Evolutionary conservation across 2,329 filamentous ascomycete species (phyloP).

Genomic region (Pyricularia sp.): DNA sequence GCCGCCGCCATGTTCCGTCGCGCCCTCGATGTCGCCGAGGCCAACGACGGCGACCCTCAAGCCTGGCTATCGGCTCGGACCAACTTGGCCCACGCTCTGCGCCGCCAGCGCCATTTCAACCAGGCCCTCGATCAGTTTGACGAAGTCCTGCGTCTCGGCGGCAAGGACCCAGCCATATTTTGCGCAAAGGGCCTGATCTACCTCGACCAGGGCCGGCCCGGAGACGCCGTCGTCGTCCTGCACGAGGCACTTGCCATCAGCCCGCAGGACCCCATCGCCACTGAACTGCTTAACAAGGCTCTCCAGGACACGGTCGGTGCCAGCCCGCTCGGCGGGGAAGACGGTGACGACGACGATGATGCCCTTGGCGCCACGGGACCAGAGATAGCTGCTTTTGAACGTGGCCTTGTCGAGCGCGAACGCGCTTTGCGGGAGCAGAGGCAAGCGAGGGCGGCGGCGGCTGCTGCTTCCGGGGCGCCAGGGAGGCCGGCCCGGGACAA

Average conservation of each 20-base stretch:
- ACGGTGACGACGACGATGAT: constrained; percentile 33
- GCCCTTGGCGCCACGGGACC: background rate
- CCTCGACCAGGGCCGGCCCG: constrained; percentile 64
- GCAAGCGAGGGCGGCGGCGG: constrained; percentile 14
- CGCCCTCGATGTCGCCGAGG: constrained; percentile 67
- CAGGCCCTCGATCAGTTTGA: constrained; percentile 76
- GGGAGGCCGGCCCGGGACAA: constrained; percentile 24
- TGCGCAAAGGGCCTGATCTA: constrained; percentile 76
- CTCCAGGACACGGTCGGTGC: constrained; percentile 49
- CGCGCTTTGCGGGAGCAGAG: constrained; percentile 35
- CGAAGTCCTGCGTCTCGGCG: constrained; percentile 73
- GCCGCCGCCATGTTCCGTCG: constrained; percentile 70
- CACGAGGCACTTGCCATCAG: constrained; percentile 76
- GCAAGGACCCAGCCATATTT: constrained; percentile 71
- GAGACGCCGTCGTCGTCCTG: constrained; percentile 70
- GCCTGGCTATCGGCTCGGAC: constrained; percentile 79
- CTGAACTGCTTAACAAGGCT: constrained; percentile 66
- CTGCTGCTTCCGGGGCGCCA: constrained; percentile 3
- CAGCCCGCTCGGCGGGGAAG: constrained; percentile 26
- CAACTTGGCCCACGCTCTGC: constrained; percentile 82
- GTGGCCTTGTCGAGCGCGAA: constrained; percentile 36
- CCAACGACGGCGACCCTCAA: constrained; percentile 72
- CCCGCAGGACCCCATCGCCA: constrained; percentile 73
- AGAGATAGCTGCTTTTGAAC: constrained; percentile 39
- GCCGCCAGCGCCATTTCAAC: constrained; percentile 59